A percentile compares a stretch with the other conserved stretches of the same genome.
Evolutionary conservation across 352 stramenopile genomes (phyloP).

Genomic region (Globisporangium uncinulatum): DNA sequence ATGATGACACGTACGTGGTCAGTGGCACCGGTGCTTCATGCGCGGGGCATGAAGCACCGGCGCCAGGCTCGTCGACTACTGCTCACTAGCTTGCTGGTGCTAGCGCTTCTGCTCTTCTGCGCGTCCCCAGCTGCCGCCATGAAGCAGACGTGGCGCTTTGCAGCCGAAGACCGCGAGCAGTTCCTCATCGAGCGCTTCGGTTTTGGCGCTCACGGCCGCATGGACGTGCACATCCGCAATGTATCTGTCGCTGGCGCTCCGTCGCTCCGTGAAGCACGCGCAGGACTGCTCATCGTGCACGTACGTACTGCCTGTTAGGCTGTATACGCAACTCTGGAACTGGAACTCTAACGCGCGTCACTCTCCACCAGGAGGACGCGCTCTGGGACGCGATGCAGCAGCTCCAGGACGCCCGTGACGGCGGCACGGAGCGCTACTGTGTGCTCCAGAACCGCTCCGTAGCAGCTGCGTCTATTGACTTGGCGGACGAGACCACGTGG

Average conservation of each 20-base stretch:
- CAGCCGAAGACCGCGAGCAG: constrained; percentile 55
- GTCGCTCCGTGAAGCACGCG: no score
- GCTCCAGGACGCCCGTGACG: constrained; percentile 26
- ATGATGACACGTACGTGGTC: no score
- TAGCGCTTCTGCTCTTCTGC: background rate
- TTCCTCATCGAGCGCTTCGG: constrained; percentile 91
- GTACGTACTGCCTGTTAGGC: constrained; percentile 16
- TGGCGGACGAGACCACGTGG: constrained; percentile 48
- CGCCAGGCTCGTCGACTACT: no score
- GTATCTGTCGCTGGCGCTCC: no score
- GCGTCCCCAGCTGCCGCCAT: constrained; percentile 15
- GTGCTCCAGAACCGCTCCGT: constrained; percentile 39
- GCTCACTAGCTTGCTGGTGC: background rate
- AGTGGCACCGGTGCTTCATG: no score
- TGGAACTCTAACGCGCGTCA: background rate
- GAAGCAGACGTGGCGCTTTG: constrained; percentile 78
- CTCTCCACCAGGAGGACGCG: constrained; percentile 30
- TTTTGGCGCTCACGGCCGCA: constrained; percentile 53
- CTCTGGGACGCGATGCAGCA: constrained; percentile 52
- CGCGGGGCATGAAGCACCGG: no score
- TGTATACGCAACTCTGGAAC: background rate
- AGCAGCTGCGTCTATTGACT: constrained; percentile 49
- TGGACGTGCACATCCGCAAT: constrained; percentile 66
- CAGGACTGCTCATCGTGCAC: constrained; percentile 62
- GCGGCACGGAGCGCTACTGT: constrained; percentile 25